Evolutionary conservation across 306 rosid genomes (phyloP).

Genomic region (Cyclanthera cordifolia): DNA sequence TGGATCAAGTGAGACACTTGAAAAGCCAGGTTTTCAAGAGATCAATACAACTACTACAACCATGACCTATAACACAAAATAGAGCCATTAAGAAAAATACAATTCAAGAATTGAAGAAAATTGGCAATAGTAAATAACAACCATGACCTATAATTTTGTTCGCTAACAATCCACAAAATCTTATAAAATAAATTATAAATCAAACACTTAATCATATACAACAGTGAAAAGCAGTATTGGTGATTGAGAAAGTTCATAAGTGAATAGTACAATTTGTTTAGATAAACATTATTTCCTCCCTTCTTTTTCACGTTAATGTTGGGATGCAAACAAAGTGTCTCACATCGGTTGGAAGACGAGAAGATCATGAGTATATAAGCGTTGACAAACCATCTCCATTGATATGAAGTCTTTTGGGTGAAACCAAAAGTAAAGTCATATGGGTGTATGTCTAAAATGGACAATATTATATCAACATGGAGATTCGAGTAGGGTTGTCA

Average conservation of each 20-base stretch:
- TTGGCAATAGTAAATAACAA: neutral
- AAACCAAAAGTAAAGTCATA: no score
- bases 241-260: neutral
- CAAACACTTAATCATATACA: neutral
- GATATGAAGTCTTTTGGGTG: no score
- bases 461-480: no score
- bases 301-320: no score
- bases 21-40: neutral
- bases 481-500: no score
- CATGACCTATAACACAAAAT: constrained; percentile 54
- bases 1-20: neutral
- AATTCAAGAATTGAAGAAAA: neutral
- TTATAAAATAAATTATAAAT: neutral
- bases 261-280: neutral
- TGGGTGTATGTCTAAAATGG: no score
- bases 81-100: neutral
- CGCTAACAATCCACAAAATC: no score
- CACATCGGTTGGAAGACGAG: no score
- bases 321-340: no score
- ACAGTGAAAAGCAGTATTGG: neutral
- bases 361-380: no score
- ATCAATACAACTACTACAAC: constrained; percentile 6
- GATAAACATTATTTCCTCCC: no score
- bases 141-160: neutral
- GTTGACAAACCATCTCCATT: no score